Base-by-base conservation (phyloP, 495 filamentous ascomycete genomes). In the Penicillium paxilli region DNA sequence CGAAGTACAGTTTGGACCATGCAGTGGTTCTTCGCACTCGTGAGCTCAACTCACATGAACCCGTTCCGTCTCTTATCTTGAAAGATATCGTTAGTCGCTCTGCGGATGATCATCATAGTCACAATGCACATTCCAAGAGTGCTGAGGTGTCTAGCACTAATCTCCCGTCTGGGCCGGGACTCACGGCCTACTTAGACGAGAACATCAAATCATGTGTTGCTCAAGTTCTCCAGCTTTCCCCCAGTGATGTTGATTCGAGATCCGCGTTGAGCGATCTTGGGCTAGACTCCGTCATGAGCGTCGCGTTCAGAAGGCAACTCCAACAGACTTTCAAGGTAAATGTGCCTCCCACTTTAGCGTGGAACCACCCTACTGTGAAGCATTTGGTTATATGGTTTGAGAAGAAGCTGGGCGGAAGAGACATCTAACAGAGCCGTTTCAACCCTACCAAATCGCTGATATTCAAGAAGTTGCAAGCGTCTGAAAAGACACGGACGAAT, bases 261-360 rank as follows among this genome's bases (percentile, higher is more conserved):
- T 60, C 59, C 0, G 63, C 72, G 0, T 52, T 78, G 16, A 45
- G 60, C 4, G 75, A 79, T 48, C 35, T 77, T 23, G 76, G 76
- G 0, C 53, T 79, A 9, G 76, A 78, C 57, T 66, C 58, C 7
- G 75, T 79, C 21, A 78, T 79, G 76, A 78, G 65, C 1, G 69
- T 75, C 14, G 52, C 42, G 12, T 56, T 79, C 44, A 55, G 75
- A 19, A 60, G 40, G 16, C 50, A 77, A 57, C 49, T 79, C 45
- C 71, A 76, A 14, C 6, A 37, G 12, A 37, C 33, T 37, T 14
- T 37, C 10, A 16, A 12, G 33, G 12, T 37, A 5, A 5, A 5
- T 37, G 33, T 37, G 4, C 33, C 33, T 4, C 33, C 33, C 10
- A 37, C 33, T 4, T 12, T 37, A 12, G n/a, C 33, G 3, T 37